A percentile compares a stretch with the other conserved stretches of the same genome.
Conservation (phyloP, 257 asterid species). For the Nicotiana undulata region DNA sequence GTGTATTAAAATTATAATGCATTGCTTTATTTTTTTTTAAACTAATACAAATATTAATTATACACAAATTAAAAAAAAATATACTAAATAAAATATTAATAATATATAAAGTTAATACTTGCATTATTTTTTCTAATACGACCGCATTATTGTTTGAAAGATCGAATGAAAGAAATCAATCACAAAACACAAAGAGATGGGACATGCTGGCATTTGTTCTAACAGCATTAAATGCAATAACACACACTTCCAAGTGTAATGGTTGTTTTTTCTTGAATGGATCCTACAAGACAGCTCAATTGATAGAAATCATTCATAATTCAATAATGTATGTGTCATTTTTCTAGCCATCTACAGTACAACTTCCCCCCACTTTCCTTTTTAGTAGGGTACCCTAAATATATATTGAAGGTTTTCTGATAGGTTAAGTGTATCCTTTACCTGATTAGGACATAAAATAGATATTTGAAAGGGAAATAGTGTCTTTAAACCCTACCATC, state of each 20-base stretch:
- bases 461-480: too few species aligned
- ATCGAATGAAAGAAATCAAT: too few species aligned
- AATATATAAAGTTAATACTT: too few species aligned
- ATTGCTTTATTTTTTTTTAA: too few species aligned
- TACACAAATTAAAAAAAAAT: too few species aligned
- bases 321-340: not conserved
- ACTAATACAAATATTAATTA: too few species aligned
- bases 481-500: too few species aligned
- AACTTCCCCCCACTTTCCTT: not conserved
- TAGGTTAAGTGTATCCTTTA: not conserved
- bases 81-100: too few species aligned
- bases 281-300: slow-evolving; percentile 4
- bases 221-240: not conserved
- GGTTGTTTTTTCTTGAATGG: not conserved
- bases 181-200: too few species aligned
- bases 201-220: not conserved
- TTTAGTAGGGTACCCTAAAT: not conserved
- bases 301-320: not conserved
- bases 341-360: not conserved
- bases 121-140: too few species aligned
- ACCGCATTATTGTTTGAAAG: not conserved
- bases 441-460: too few species aligned
- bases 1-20: too few species aligned
- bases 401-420: not conserved
- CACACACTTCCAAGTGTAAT: not conserved